Evolutionary conservation across 2,329 filamentous ascomycete genomes (phyloP), one percentile per base, ranked within the genome.

Genomic region (Claviceps purpurea): DNA sequence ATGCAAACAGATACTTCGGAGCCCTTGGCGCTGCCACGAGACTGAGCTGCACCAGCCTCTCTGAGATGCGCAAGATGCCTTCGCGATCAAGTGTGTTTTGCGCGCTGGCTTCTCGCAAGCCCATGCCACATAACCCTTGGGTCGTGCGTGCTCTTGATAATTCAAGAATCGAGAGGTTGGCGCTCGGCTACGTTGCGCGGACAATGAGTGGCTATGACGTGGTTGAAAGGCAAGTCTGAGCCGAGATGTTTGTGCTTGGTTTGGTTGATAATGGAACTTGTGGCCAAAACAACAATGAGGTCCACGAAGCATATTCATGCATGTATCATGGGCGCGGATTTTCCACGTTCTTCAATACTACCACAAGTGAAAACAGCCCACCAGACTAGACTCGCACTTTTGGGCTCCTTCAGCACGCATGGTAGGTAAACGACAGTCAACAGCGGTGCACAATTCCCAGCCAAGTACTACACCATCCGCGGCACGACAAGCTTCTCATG

Each of bases 1-100:
- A 70, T 20, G 20, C 63, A 61, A 69, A 70, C 82, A 86, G 83
- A 87, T 87, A 87, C 83, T 87, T 82, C 82, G 75, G 81, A 87
- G 76, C 73, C 68, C 64, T 59, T 66, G 66, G 41, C 18, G 10
- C 41, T 13, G 41, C 41, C 11, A 22, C 18, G n/a, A 13, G 18
- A 22, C 41, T 42, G 41, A 20, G 41, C 41, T 34, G 18, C 41
- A 42, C 18, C 18, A 42, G 20, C 30, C 10, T 5, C 41, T 18
- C 41, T 20, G 4, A 18, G 41, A 11, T 42, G 10, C 8, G 18
- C 18, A 42, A 42, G 41, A 22, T 11, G 30, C 10, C 30, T 4
- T 34, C 10, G 20, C 11, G 41, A 42, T 22, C 18, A 20, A 42
- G 41, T 42, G 41, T 13, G 41, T 42, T 42, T 42, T 42, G 41